Base-by-base conservation (phyloP, 495 filamentous ascomycete genomes). In the Podospora australis region DNA sequence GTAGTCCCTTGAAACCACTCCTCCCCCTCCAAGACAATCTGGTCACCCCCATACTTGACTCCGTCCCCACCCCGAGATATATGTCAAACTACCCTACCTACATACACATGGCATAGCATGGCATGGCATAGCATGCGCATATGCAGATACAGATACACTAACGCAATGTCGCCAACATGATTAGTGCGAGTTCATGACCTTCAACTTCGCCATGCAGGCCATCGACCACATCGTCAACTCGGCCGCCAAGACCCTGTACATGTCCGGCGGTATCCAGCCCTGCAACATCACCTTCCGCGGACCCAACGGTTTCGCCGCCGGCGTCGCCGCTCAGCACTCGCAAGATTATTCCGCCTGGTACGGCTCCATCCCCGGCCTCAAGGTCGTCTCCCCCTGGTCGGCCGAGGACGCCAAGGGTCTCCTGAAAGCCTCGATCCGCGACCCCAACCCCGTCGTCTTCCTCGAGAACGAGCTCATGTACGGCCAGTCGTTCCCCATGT, bases 161-260 rank as follows among this genome's bases (percentile, higher is more conserved):
- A 40, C 19, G 38, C 22, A 23, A 21, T 21, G 9, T 2, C 23
- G 25, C 17, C 7, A 17, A 20, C 29, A 16, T 25, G 16, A 7
- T 13, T 44, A 95, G 88, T 95, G 88, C 79, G 90, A 96, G 72
- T 98, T 98, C 81, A 98, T 98, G 92, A 98, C 92, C 58, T 98
- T 95, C 87, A 98, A 98, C 79, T 98, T 98, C 68, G 92, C 92
- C 69, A 98, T 98, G 92, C 92, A 98, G 76, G 85, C 92, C 55
- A 98, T 98, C 70, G 92, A 98, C 71, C 92, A 98, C 68, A 89
- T 98, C 67, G 90, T 98, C 82, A 98, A 98, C 80, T 96, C 90
- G 40, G 92, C 89, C 46, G 92, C 89, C 55, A 98, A 97, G 77
- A 98, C 92, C 17, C 94, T 96, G 67, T 98, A 98, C 77, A 98